Evolutionary conservation across 1,284 basidiomycete species (phyloP), one percentile per base, ranked within the genome.

Genomic region (Lentinula novae-zelandiae): DNA sequence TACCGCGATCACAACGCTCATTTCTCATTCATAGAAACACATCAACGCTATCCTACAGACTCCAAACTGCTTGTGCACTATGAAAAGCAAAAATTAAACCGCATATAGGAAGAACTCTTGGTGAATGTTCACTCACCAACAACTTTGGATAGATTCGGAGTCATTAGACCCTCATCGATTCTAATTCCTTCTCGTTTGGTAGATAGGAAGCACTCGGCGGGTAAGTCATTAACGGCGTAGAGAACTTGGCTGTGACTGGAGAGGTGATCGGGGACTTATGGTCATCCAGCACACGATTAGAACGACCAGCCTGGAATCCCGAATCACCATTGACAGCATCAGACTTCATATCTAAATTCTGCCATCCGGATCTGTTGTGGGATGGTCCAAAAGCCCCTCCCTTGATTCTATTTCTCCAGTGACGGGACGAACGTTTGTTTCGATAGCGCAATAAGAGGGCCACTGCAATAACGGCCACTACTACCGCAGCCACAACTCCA

Each of bases 401-500:
- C 15, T 51, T 34, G 17, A 36, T 33, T 27, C 65, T 62, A 38
- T 65, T 66, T n/a, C 65, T 60, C 63, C 66, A 67, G 53, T 66
- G 66, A n/a, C 44, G 46, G 10, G 60, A 60, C 34, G 63, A 66
- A 9, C 52, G 59, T 15, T 57, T 62, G 33, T 57, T 52, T 5
- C 62, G 63, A 27, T 65, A n/a, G 34, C 62, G 66, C 49, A 65
- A 9, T 31, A 62, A 67, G 50, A 70, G 49, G 44, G 67, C 52
- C 38, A 63, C 62, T n/a, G 60, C 62, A 17, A 68, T 46, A 13
- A 59, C 60, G 6, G 63, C 64, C 27, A 68, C 20, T 17, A 70
- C 64, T 38, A 66, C 27, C 12, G 58, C 67, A 13, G 69, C 71
- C 2, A 71, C 39, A 7, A 69, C 66, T 2, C 65, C 67, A 0